A percentile compares a stretch with the other conserved stretches of the same genome.
phyloP scores from a whole-genome alignment of 1,284 basidiomycete genomes.

The Tylopilus orsonianus region DNA sequence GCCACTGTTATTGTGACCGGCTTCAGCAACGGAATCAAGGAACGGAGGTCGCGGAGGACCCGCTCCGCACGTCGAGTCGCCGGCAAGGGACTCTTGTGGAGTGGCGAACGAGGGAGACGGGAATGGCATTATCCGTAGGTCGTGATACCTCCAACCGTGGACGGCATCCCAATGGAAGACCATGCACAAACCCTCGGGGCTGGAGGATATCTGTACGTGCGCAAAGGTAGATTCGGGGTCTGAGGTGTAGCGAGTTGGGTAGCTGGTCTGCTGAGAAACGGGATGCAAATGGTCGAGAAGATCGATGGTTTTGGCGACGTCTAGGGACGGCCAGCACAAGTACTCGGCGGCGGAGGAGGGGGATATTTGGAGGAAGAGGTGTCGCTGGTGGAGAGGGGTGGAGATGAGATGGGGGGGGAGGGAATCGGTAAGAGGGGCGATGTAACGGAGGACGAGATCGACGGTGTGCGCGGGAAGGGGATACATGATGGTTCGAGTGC shows the following conservation, averaged over 20 bases:
- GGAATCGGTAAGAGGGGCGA: constrained; percentile 49
- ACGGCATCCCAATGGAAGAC: constrained; percentile 64
- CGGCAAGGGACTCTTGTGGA: constrained; percentile 39
- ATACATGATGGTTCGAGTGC: constrained; percentile 10
- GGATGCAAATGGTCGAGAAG: constrained; percentile 46
- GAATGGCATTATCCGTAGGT: constrained; percentile 70
- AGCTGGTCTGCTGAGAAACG: constrained; percentile 34
- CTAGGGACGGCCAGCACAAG: constrained; percentile 64
- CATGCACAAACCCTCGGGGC: constrained; percentile 49
- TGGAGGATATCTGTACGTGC: constrained; percentile 53
- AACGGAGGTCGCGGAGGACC: not conserved
- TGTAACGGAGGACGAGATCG: constrained; percentile 55
- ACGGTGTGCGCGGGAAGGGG: constrained; percentile 31
- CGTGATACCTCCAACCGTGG: constrained; percentile 68
- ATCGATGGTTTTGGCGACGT: constrained; percentile 39
- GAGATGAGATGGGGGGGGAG: constrained; percentile 66
- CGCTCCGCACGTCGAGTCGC: not conserved
- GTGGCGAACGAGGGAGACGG: constrained; percentile 49
- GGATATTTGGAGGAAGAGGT: constrained; percentile 59
- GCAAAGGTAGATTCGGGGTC: constrained; percentile 61
- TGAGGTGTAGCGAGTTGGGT: constrained; percentile 53
- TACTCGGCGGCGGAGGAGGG: constrained; percentile 53
- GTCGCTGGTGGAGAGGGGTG: constrained; percentile 57
- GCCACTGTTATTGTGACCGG: constrained; percentile 28
- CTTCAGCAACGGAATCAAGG: constrained; percentile 16